A percentile compares a stretch with the other conserved stretches of the same genome.
Conservation (phyloP, 1,284 basidiomycete genomes). For the Sporisorium scitamineum region DNA sequence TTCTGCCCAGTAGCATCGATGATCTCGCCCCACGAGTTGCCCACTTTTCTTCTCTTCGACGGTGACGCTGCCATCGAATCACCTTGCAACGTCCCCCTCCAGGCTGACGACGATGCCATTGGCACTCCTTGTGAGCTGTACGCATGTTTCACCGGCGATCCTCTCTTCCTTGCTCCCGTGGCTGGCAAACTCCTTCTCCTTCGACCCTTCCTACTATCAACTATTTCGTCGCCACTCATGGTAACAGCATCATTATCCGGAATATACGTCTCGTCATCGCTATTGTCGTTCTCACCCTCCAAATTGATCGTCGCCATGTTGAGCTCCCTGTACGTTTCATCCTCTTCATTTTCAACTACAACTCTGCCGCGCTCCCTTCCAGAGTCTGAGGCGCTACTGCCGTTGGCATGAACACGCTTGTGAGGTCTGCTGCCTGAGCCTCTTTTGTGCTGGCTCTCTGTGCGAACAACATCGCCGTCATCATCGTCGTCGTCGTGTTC, state of each 20-base stretch:
- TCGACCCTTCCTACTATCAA: neutral
- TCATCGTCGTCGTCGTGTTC: neutral
- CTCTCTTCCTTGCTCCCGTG: neutral
- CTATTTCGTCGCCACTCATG: neutral
- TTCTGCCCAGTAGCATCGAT: neutral
- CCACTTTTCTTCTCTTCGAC: neutral
- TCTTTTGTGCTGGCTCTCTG: neutral
- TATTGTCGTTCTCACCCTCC: neutral
- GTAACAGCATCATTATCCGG: neutral
- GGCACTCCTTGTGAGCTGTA: neutral
- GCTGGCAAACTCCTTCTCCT: neutral
- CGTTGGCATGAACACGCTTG: neutral
- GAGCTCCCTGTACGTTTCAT: neutral
- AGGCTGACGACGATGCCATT: neutral
- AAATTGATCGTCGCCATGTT: neutral
- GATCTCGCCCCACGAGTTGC: neutral
- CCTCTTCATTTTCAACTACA: neutral
- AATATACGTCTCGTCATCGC: neutral
- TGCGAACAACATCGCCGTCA: no score
- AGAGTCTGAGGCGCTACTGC: neutral
- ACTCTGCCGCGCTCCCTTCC: neutral
- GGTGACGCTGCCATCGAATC: neutral
- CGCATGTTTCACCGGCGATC: neutral
- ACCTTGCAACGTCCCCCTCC: neutral
- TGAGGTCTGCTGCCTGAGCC: neutral